phyloP scores from a whole-genome alignment of 352 stramenopile genomes.

The Pythium apleroticum region DNA sequence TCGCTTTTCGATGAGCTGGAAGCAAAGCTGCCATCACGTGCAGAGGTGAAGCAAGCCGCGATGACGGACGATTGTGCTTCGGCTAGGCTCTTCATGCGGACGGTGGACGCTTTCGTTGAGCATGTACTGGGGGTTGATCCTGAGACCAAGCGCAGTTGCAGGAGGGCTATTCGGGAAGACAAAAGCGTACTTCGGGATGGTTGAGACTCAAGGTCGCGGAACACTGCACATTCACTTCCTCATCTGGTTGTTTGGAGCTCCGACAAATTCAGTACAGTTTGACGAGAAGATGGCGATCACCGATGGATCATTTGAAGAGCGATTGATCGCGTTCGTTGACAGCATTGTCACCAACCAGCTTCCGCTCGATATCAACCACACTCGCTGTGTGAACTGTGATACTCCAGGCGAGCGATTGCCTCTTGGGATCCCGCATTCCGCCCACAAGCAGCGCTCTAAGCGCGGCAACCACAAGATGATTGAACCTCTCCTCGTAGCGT shows the following conservation, averaged over 20 bases:
- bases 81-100: constrained; percentile 8
- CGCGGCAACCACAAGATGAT: not conserved
- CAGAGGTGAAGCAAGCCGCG: constrained; percentile 5
- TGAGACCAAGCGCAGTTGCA: not conserved
- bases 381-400: not conserved
- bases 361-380: not conserved
- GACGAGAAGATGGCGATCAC: not conserved
- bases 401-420: not conserved
- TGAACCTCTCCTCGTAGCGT: constrained; percentile 9
- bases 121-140: constrained; percentile 9
- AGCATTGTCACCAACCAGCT: constrained; percentile 9
- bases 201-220: constrained; percentile 21
- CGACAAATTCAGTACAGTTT: constrained; percentile 5
- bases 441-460: not conserved
- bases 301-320: not conserved
- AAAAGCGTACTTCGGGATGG: constrained; percentile 18
- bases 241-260: constrained; percentile 11
- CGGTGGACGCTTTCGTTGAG: constrained; percentile 5
- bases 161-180: constrained; percentile 5
- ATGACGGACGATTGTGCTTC: constrained; percentile 12
- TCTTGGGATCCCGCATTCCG: not conserved
- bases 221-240: constrained; percentile 22
- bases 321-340: not conserved
- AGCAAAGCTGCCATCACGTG: not conserved
- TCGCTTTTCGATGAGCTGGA: constrained; percentile 17